These are phyloP conservation scores for Melampsora americana DNA, from an alignment of 1,284 basidiomycete species.

Conservation along the genomic window DNA sequence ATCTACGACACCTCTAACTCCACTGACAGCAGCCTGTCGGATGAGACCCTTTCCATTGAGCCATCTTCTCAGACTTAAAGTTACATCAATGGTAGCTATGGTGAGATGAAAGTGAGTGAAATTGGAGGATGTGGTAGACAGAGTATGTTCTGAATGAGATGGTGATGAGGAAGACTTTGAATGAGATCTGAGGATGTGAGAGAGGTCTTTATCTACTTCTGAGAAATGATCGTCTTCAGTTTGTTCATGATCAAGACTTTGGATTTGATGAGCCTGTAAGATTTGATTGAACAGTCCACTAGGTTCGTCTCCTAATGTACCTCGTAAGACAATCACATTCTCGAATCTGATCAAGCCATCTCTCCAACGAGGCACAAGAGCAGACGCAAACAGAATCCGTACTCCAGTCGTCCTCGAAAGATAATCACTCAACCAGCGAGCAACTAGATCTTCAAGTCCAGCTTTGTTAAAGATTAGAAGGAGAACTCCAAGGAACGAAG, in stretches of 20 bases:
- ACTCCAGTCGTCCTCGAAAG: slow-evolving; percentile 89
- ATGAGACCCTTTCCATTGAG: slow-evolving; percentile 91
- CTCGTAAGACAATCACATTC: slow-evolving; percentile 88
- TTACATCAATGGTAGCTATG: slow-evolving; percentile 92
- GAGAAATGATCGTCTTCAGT: not conserved
- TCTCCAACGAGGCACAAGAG: slow-evolving; percentile 96
- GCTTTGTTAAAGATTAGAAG: slow-evolving; percentile 86
- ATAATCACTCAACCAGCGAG: slow-evolving; percentile 84
- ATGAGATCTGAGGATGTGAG: slow-evolving; percentile 31
- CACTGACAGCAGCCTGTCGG: slow-evolving; percentile 83
- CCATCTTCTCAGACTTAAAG: slow-evolving; percentile 88
- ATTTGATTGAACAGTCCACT: slow-evolving; percentile 35
- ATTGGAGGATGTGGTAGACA: slow-evolving; percentile 55
- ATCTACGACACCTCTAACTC: slow-evolving; percentile 90
- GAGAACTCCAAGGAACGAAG: slow-evolving; percentile 90
- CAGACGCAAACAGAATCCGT: slow-evolving; percentile 92
- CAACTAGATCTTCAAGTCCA: slow-evolving; percentile 86
- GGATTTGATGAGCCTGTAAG: not conserved
- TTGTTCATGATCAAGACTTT: not conserved
- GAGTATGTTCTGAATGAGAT: not conserved
- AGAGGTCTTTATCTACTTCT: not conserved
- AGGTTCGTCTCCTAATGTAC: slow-evolving; percentile 52
- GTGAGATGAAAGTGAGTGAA: slow-evolving; percentile 86
- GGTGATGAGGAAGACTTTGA: slow-evolving; percentile 28
- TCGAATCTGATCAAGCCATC: slow-evolving; percentile 92